Evolutionary conservation across 805 yeast genomes (phyloP).

Genomic region (Kazachstania taianensis): DNA sequence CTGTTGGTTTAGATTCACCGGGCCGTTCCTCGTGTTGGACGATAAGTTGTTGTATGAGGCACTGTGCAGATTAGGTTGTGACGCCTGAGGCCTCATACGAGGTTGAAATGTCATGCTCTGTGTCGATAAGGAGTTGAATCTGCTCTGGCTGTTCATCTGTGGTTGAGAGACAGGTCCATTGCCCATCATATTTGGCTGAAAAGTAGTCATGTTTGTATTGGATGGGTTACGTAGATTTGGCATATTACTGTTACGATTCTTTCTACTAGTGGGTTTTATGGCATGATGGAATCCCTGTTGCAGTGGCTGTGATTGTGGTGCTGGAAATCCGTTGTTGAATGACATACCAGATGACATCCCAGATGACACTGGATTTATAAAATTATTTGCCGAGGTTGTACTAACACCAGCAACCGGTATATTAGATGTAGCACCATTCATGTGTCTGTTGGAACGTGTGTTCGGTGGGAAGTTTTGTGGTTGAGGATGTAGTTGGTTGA

Average conservation of each 20-base stretch:
- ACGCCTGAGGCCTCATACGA: conserved; percentile 10
- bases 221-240: conserved; percentile 27
- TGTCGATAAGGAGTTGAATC: conserved; percentile 21
- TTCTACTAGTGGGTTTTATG: conserved; percentile 30
- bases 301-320: conserved; percentile 1
- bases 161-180: conserved; percentile 4
- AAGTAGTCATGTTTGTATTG: conserved; percentile 8
- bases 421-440: conserved; percentile 24
- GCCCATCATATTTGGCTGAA: neutral
- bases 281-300: conserved; percentile 10
- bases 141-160: conserved; percentile 15
- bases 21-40: conserved; percentile 2
- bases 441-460: conserved; percentile 17
- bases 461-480: conserved; percentile 13
- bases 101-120: conserved; percentile 13
- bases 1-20: too few relatives aligned
- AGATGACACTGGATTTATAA: conserved; percentile 15
- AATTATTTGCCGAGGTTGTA: conserved; percentile 12
- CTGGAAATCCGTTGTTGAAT: conserved; percentile 1
- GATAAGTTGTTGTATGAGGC: neutral
- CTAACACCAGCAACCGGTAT: too few relatives aligned
- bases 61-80: conserved; percentile 2
- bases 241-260: conserved; percentile 28
- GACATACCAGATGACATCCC: conserved; percentile 2
- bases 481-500: conserved; percentile 10